Percentiles rank a stretch among this genome's conserved stretches.
phyloP scores from a whole-genome alignment of 768 basidiomycete genomes.

The Clavulina sp. region DNA sequence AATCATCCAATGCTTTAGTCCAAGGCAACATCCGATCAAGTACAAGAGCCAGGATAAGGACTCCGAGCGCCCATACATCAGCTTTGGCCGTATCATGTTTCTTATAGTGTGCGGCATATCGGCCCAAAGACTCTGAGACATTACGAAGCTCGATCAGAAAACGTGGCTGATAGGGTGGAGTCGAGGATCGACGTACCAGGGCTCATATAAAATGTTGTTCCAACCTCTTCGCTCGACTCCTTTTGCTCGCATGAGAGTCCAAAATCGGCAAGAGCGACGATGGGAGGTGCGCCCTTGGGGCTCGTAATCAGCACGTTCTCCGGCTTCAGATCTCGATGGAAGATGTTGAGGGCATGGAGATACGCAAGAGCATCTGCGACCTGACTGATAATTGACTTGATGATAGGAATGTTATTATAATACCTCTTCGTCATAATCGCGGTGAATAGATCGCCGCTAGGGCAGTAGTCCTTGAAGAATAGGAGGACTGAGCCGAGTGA shows the following conservation, averaged over 20 bases:
- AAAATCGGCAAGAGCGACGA: conserved; percentile 82
- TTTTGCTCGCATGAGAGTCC: conserved; percentile 41
- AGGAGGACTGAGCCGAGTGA: conserved; percentile 44
- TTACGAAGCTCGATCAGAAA: not conserved
- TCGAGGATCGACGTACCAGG: conserved; percentile 20
- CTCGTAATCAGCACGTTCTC: conserved; percentile 40
- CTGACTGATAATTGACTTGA: conserved; percentile 82
- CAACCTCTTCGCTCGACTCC: conserved; percentile 25
- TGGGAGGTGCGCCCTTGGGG: conserved; percentile 31
- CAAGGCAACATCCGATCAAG: conserved; percentile 16
- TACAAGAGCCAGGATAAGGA: conserved; percentile 97
- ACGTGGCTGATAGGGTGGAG: conserved; percentile 6
- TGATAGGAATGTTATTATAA: conserved; percentile 66
- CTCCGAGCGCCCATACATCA: conserved; percentile 21
- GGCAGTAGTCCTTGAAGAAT: conserved; percentile 81
- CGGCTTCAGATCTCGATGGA: conserved; percentile 94
- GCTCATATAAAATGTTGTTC: conserved; percentile 29
- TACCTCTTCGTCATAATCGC: conserved; percentile 40
- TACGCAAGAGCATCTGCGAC: conserved; percentile 86
- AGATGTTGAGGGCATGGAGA: conserved; percentile 81
- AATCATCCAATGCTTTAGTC: conserved; percentile 18
- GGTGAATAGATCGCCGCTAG: conserved; percentile 41
- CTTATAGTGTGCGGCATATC: not conserved
- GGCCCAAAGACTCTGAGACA: not conserved
- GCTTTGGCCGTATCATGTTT: not conserved